Base-by-base conservation (phyloP, 345 rosid species). In the Brassica cretica region DNA sequence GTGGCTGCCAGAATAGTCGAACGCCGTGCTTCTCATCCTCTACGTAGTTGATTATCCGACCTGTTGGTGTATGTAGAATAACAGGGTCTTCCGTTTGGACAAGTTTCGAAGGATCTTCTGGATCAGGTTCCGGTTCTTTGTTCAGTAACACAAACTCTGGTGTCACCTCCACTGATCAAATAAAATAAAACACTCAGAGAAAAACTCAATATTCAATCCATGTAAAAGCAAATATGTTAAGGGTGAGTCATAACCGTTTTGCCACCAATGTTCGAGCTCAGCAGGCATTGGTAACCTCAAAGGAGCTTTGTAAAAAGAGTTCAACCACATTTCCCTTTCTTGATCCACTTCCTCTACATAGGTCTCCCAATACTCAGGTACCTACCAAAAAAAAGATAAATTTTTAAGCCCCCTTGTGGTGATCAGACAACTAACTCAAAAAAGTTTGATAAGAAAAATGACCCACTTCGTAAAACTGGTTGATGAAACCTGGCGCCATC, bases 401-500 rank as follows among this genome's bases (percentile, higher is more conserved):
- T 64, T 62, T 19, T 69, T 77, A 30, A 68, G 44, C 64, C 68
- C 62, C 25, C 64, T 60, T 8, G 44, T 56, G 14, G 69, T 68
- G 51, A 70, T 49, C 41, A 64, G 39, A 61, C 62, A 77, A 67
- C 46, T 56, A 53, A 73, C 76, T 80, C 69, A 2, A 32, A 39
- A 59, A 70, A 71, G 64, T 35, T 32, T 46, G 68, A 53, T 27
- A 68, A 33, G 75, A 49, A 71, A 33, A 39, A 64, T 37, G 56
- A 84, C 87, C 56, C 83, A 88, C 96, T 64, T 90, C 96, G 8
- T 92, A 88, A 82, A 94, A 94, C 76, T 94, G 97, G 80, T 94
- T 90, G 76, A 90, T 85, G 83, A 94, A 94, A 74, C 98, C 98
- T 0, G 98, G 98, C 3, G 96, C 98, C 98, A 92, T 94, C 98